Conservation (phyloP, 2,329 filamentous ascomycete species). For the Mycosphaerella sp. region DNA sequence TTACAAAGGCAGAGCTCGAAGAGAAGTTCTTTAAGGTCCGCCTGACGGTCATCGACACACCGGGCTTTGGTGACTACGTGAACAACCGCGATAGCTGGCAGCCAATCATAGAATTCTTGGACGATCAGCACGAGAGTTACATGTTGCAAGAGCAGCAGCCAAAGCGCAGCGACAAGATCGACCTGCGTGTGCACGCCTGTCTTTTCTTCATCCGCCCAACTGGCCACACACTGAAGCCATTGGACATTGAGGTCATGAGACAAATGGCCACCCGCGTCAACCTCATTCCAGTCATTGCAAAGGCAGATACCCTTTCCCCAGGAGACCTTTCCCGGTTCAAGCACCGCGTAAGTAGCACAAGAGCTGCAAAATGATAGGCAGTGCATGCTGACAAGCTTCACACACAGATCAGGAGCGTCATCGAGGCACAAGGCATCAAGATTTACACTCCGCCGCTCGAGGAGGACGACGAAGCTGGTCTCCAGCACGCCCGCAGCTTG, state of each 20-base stretch:
- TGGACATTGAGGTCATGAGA: conserved; percentile 99
- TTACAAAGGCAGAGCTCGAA: conserved; percentile 98
- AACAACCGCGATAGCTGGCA: conserved; percentile 99
- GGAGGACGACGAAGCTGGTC: conserved; percentile 95
- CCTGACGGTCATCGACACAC: conserved; percentile 97
- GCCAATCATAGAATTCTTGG: conserved; percentile 99
- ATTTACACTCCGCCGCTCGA: conserved; percentile 98
- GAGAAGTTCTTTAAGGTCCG: conserved; percentile 99
- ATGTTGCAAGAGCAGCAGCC: conserved; percentile 99
- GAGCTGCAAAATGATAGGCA: background rate
- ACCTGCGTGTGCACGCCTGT: conserved; percentile 96
- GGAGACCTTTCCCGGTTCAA: conserved; percentile 90
- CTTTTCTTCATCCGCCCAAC: conserved; percentile 99
- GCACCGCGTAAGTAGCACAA: conserved; percentile 63
- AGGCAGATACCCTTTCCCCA: conserved; percentile 95
- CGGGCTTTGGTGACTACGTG: conserved; percentile 98
- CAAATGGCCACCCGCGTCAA: conserved; percentile 96
- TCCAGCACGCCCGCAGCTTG: conserved; percentile 86
- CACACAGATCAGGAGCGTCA: conserved; percentile 80
- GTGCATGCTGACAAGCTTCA: conserved; percentile 24
- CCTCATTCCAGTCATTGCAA: conserved; percentile 95
- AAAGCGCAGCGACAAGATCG: conserved; percentile 96
- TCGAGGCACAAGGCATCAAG: conserved; percentile 98
- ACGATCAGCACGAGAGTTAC: conserved; percentile 99
- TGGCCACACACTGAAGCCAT: conserved; percentile 94